Evolutionary conservation across 768 basidiomycete genomes (phyloP).

Genomic region (Boletus pseudo-olivaceus): DNA sequence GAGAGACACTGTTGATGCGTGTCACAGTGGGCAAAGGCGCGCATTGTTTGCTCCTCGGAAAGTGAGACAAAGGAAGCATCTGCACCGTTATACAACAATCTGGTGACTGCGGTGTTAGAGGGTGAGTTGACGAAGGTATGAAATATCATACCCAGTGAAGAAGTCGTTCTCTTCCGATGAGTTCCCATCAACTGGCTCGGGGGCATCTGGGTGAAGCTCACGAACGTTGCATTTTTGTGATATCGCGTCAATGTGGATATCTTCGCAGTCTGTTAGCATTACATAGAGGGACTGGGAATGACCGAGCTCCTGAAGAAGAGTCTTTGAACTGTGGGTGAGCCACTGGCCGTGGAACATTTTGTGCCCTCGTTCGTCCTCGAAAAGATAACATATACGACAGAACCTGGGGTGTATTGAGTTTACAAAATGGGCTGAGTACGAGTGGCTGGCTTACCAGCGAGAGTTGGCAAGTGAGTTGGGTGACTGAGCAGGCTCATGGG

Average conservation of each 20-base stretch:
- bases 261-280: constrained; percentile 51
- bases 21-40: constrained; percentile 29
- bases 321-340: constrained; percentile 62
- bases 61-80: constrained; percentile 45
- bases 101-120: constrained; percentile 21
- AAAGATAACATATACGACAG: constrained; percentile 63
- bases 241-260: constrained; percentile 53
- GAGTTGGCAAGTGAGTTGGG: constrained; percentile 53
- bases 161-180: constrained; percentile 44
- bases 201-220: constrained; percentile 38
- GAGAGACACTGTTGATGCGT: constrained; percentile 44
- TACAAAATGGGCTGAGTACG: background rate
- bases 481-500: constrained; percentile 41
- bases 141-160: constrained; percentile 48
- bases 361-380: constrained; percentile 35
- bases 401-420: constrained; percentile 48
- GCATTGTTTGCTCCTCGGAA: constrained; percentile 32
- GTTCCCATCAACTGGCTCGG: constrained; percentile 46
- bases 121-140: background rate
- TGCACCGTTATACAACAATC: constrained; percentile 50
- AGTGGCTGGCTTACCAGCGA: constrained; percentile 49
- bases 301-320: constrained; percentile 60
- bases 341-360: constrained; percentile 72
- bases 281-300: constrained; percentile 60
- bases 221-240: constrained; percentile 54